Base-by-base conservation (phyloP, 176 grass and related monocot species). In the Paspalum notatum region DNA sequence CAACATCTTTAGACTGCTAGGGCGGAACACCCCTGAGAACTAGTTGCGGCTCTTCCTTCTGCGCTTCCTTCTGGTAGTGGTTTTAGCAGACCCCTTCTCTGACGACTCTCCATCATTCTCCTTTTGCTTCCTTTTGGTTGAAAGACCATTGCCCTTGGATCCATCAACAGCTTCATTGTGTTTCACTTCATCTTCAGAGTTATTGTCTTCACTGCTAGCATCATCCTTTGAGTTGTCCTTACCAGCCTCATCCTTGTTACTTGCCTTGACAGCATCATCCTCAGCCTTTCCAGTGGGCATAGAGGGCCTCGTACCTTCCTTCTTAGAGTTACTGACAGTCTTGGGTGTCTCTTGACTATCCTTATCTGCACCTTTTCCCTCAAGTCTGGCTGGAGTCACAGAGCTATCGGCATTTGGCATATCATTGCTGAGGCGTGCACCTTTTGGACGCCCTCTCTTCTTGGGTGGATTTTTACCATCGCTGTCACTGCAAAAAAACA, bases 371-470 rank as follows among this genome's bases (percentile, higher is more conserved):
- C 16, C n/a, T 77, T 89, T 86, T 45, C 21, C 83, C 76, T 75
- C 71, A 12, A 71, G 15, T 82, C 38, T 88, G 49, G 26, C 65
- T 65, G 74, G 77, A 45, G 26, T 76, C 68, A 44, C 62, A 56
- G 80, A 56, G n/a, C 65, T 84, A 24, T 69, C 77, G 68, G 81
- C 60, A 67, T 82, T 75, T 68, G 60, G 25, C 21, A 15, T 45
- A 54, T 43, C 22, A 66, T 65, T 78, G 40, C 53, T 61, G 46
- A 75, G 47, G 45, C 20, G 59, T 66, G 51, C 64, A 62, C 22
- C 63, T 83, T 90, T 93, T 43, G 85, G 82, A 76, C 82, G 74
- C 53, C 91, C 91, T 72, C 80, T 90, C 38, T 81, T 80, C 82
- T 85, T 90, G 8, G 79, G 66, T 63, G 38, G 66, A 78, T 90